phyloP scores from a whole-genome alignment of 2,329 filamentous ascomycete species.

The Simplicillium aogashimaense region DNA sequence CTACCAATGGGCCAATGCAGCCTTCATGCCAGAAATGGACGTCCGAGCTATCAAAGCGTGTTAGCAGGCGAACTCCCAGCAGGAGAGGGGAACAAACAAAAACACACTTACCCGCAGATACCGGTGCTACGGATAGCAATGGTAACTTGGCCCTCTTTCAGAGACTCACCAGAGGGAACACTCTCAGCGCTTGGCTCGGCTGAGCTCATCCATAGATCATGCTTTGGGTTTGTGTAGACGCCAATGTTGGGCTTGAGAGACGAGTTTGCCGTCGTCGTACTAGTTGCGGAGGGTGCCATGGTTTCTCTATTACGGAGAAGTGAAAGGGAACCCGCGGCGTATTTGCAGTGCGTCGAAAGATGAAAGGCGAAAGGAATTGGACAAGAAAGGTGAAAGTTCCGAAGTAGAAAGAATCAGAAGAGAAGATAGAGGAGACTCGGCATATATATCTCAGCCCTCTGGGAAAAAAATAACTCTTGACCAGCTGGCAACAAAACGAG shows the following conservation, averaged over 20 bases:
- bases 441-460: too few species aligned
- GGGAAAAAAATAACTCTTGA: too few species aligned
- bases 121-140: slow-evolving; percentile 88
- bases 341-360: too few species aligned
- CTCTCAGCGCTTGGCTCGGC: slow-evolving; percentile 68
- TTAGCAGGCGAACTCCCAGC: too few species aligned
- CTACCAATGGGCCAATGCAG: slow-evolving; percentile 93
- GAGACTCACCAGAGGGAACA: slow-evolving; percentile 54
- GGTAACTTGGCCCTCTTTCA: slow-evolving; percentile 78
- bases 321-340: too few species aligned
- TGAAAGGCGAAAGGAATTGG: too few species aligned
- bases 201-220: slow-evolving; percentile 82
- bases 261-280: slow-evolving; percentile 13
- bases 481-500: too few species aligned
- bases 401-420: too few species aligned
- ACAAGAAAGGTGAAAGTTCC: too few species aligned
- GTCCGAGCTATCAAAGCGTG: slow-evolving; percentile 55
- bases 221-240: slow-evolving; percentile 87
- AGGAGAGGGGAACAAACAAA: slow-evolving; percentile 1
- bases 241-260: slow-evolving; percentile 75
- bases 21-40: slow-evolving; percentile 97
- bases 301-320: background rate
- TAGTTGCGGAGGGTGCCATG: slow-evolving; percentile 8
- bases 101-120: slow-evolving; percentile 67
- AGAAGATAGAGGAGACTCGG: too few species aligned